These are phyloP conservation scores for Penicillium coprophilum DNA, from an alignment of 495 filamentous ascomycete species.

Conservation along the genomic window DNA sequence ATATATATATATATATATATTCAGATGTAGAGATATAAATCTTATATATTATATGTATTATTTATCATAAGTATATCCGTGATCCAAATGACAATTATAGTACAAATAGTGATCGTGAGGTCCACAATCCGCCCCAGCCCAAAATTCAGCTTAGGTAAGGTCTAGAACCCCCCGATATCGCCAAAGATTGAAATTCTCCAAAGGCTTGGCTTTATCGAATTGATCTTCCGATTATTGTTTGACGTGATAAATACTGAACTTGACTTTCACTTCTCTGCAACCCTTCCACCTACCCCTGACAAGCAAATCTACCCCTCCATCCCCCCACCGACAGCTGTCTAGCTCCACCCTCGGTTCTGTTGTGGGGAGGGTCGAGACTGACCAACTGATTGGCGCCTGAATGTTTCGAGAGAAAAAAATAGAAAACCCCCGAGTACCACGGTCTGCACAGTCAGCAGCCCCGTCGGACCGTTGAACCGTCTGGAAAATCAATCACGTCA, in stretches of 20 bases:
- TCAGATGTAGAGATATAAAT: too few relatives aligned
- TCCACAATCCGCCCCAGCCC: not conserved
- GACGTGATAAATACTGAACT: not conserved
- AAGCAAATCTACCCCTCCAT: conserved; percentile 14
- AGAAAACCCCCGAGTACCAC: conserved; percentile 12
- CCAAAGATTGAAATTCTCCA: not conserved
- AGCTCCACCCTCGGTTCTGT: conserved; percentile 32
- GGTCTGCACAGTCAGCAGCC: conserved; percentile 25
- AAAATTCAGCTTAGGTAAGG: conserved; percentile 4
- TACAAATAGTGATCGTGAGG: not conserved
- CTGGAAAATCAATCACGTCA: conserved; percentile 47
- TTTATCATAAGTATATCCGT: not conserved
- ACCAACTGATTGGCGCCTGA: conserved; percentile 29
- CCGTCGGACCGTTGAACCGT: conserved; percentile 21
- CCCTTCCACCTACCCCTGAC: not conserved
- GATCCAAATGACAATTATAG: not conserved
- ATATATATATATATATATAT: too few relatives aligned
- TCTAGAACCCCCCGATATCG: not conserved
- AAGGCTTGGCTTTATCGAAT: not conserved
- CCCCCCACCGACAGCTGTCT: conserved; percentile 23
- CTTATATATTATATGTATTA: not conserved
- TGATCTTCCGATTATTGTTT: not conserved
- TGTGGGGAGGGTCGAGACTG: conserved; percentile 34
- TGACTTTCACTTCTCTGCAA: too few relatives aligned
- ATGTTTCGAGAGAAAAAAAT: conserved; percentile 25